Percentiles rank a stretch among this genome's conserved stretches.
Conservation (phyloP, 139 green algal genomes). For the Pycnococcus provasolii region DNA sequence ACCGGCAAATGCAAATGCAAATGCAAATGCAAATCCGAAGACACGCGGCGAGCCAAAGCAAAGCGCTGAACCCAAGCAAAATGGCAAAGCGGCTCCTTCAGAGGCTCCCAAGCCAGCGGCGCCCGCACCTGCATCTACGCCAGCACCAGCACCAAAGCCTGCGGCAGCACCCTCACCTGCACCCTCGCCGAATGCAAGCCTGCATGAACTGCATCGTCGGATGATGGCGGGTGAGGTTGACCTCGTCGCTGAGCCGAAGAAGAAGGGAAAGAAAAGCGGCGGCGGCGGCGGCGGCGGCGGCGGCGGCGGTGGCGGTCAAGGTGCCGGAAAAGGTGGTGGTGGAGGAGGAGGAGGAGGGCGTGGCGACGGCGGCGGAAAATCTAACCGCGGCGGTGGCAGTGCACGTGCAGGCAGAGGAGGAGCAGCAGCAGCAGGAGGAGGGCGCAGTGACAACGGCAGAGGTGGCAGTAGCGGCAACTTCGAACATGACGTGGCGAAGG, state of each 20-base stretch:
- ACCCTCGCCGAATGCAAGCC: too few relatives aligned
- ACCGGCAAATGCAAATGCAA: too few relatives aligned
- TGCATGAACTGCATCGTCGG: too few relatives aligned
- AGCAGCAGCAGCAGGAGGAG: background rate
- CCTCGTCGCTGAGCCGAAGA: conserved; percentile 1
- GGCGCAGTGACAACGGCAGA: background rate
- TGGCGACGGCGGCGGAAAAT: background rate
- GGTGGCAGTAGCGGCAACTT: background rate
- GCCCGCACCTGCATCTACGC: too few relatives aligned
- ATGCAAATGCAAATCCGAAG: too few relatives aligned
- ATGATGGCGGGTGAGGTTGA: conserved; percentile 1
- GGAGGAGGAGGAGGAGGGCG: background rate
- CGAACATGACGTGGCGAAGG: background rate
- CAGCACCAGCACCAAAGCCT: too few relatives aligned
- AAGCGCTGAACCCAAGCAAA: too few relatives aligned
- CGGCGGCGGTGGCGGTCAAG: background rate
- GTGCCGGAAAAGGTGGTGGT: background rate
- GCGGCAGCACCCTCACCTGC: too few relatives aligned
- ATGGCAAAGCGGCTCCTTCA: too few relatives aligned
- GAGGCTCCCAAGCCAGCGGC: too few relatives aligned
- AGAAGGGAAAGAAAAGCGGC: background rate
- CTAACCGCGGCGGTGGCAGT: background rate
- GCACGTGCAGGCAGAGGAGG: background rate
- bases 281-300: background rate
- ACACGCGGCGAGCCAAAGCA: too few relatives aligned